Base-by-base conservation (phyloP, 2,329 filamentous ascomycete genomes). In the Colletotrichum shisoi region DNA sequence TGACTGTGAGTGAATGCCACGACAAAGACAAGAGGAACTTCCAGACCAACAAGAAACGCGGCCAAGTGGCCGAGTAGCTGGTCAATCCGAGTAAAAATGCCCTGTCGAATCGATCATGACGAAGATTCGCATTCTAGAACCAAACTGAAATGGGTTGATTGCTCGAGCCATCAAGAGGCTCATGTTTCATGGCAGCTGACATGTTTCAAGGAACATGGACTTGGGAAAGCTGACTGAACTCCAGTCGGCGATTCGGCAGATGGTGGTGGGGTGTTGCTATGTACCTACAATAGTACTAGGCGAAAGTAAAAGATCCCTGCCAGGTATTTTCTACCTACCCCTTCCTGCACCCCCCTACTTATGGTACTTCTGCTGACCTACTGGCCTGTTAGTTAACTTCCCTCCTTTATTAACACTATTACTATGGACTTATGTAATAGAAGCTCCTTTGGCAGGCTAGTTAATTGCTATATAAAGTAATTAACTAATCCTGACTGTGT, bases 121-220 rank as follows among this genome's bases (percentile, higher is more conserved):
- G 31, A n/a, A 2, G 19, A 39, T 31, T 45, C 24, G 17, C 6
- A 21, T 59, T 60, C 34, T 64, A 37, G 42, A 57, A 62, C 21
- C 9, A 15, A 12, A 40, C 37, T 34, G 39, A 44, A 42, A 19
- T 27, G 34, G 40, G 42, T 4, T 49, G 46, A 39, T 17, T 19
- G 61, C 61, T 56, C 49, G 49, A 65, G 61, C 61, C 44, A n/a
- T 52, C 49, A 49, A 44, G 44, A 40, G 37, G 37, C 54, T 45
- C 34, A 40, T 13, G 61, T 65, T 65, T 68, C 65, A 65, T 48
- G 60, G 54, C 51, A 64, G 19, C 44, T 64, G 61, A 64, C 61
- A 60, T 65, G 65, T 68, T 68, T 68, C 65, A 65, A 68, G 49
- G 62, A 46, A 58, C 44, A 24, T 8, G 24, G 21, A 4, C 45